phyloP scores from a whole-genome alignment of 192 early-diverging fungal species.

The Umbelopsis isabellina region DNA sequence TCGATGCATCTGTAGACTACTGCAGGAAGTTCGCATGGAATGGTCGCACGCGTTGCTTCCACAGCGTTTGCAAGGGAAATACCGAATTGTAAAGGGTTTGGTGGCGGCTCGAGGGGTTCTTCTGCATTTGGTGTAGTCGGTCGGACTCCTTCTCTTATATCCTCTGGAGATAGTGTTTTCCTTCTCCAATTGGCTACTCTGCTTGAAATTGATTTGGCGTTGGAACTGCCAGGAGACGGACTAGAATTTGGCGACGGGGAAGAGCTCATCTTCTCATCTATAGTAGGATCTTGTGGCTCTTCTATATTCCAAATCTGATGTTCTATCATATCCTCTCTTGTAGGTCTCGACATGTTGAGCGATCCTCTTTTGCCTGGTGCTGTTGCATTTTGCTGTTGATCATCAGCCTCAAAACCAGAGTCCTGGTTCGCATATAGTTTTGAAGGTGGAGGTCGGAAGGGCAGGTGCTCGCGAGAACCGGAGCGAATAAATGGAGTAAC shows the following conservation, averaged over 20 bases:
- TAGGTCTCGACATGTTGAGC: background rate
- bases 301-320: slow-evolving; percentile 13
- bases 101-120: background rate
- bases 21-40: slow-evolving; percentile 82
- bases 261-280: background rate
- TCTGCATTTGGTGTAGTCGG: slow-evolving; percentile 6
- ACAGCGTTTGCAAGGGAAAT: slow-evolving; percentile 83
- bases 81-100: slow-evolving; percentile 65
- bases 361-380: background rate
- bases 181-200: background rate
- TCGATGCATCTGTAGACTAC: slow-evolving; percentile 97
- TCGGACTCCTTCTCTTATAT: slow-evolving; percentile 25
- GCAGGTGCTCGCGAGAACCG: background rate
- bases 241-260: background rate
- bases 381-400: background rate
- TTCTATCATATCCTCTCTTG: background rate
- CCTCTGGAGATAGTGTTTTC: background rate
- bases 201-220: background rate
- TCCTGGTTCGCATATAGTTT: background rate
- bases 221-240: background rate
- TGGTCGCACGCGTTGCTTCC: slow-evolving; percentile 67
- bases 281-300: background rate
- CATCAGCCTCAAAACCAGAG: background rate
- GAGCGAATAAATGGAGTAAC: background rate
- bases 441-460: background rate